Conservation (phyloP, 2,329 filamentous ascomycete genomes). For the Tricladium varicosporioides region DNA sequence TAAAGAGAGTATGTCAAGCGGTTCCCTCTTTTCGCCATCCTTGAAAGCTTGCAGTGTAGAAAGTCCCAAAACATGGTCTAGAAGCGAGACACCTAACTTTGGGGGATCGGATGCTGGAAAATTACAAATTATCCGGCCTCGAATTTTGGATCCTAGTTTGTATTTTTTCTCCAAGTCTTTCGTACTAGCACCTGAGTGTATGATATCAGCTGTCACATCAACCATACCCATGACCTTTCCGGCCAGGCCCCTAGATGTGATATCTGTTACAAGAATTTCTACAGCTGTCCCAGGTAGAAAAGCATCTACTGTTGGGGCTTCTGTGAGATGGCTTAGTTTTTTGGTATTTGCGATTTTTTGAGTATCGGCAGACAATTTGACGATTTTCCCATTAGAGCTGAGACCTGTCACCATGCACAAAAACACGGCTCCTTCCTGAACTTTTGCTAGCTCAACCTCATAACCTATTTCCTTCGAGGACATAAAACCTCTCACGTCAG, state of each 20-base stretch:
- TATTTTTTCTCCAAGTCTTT: constrained; percentile 73
- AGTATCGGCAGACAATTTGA: constrained; percentile 78
- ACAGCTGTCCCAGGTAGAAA: constrained; percentile 91
- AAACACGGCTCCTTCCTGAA: constrained; percentile 82
- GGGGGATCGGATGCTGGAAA: constrained; percentile 76
- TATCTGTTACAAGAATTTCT: constrained; percentile 78
- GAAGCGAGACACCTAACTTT: constrained; percentile 83
- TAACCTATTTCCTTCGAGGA: constrained; percentile 77
- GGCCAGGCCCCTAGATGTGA: constrained; percentile 69
- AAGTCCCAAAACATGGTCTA: constrained; percentile 78
- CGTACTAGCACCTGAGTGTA: constrained; percentile 78
- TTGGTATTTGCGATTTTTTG: constrained; percentile 66
- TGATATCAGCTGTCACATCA: constrained; percentile 84
- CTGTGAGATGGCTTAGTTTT: constrained; percentile 63
- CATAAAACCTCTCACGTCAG: constrained; percentile 76
- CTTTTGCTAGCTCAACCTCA: constrained; percentile 59
- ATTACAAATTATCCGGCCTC: constrained; percentile 83
- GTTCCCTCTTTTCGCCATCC: constrained; percentile 43
- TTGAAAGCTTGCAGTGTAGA: constrained; percentile 41
- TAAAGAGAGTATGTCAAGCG: constrained; percentile 61
- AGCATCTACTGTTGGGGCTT: constrained; percentile 82
- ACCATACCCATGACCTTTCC: constrained; percentile 92
- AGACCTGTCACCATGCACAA: constrained; percentile 78
- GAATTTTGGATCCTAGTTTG: constrained; percentile 80
- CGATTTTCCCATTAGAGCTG: constrained; percentile 74